Evolutionary conservation across 2,329 filamentous ascomycete genomes (phyloP), one percentile per base, ranked within the genome.

Genomic region (Pseudocercospora musae): DNA sequence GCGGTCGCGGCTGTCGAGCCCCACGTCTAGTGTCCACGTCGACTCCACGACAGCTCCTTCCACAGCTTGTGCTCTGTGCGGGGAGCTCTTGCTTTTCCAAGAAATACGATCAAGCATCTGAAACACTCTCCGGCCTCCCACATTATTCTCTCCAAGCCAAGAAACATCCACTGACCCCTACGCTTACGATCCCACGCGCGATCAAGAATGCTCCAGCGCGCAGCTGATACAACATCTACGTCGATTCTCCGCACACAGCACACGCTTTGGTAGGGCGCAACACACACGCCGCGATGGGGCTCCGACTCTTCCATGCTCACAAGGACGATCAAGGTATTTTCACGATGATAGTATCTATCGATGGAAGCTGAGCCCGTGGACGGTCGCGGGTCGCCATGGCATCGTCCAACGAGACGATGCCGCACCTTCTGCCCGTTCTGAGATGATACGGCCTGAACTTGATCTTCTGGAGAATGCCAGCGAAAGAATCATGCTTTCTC

Each of bases 391-490:
- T 23, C 40, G 46, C 54, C 58, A 63, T 62, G 59, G 11, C 20
- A 48, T 62, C 65, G 60, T 67, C 65, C 65, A 67, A 33, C 65
- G 68, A 70, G 70, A 70, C 56, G 62, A 44, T 55, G 48, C 54
- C 59, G 61, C 65, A 59, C 33, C 53, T 44, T 42, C 52, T 37
- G 52, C 58, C 79, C 78, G 81, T 80, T 83, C 86, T 91, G 89
- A 94, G 90, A 95, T 87, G 87, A 95, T 89, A 95, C 91, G 90
- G 91, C 89, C 82, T 83, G 81, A 92, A 94, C 90, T 94, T 94
- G 91, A 94, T 93, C 90, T 70, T 93, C 91, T 72, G 90, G 91
- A 93, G 94, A 94, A 95, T 95, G 91, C 91, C 90, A 92, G 92
- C 92, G 92, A 92, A 96, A 92, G 89, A 96, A 75, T 95, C 92